Base-by-base conservation (phyloP, 2,329 filamentous ascomycete species). In the Aspergillus transmontanensis region DNA sequence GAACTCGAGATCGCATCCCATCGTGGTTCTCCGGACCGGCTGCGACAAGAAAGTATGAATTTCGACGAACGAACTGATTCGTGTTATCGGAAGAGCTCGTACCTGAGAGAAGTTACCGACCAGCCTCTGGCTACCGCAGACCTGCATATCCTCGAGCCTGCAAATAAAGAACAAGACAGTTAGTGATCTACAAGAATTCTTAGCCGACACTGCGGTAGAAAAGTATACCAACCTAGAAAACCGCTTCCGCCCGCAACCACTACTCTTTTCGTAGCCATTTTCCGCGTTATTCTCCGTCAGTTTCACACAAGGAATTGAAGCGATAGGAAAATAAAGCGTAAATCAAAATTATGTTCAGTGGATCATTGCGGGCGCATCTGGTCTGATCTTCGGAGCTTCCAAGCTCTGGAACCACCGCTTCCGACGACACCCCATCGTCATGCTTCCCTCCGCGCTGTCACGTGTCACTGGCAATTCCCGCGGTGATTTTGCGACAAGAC, bases 211-310 rank as follows among this genome's bases (percentile, higher is more conserved):
- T 12, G 30, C 16, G 36, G 14, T 32, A 43, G 56, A 30, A 46
- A 23, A 41, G 58, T 62, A 64, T 60, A 84, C 75, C 34, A 74
- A 79, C 93, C 93, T 30, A 99, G 81, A 76, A 98, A 99, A 39
- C 95, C 94, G 78, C 92, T 97, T 64, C 94, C 94, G 69, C 95
- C 95, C 69, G 92, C 96, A 60, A 99, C 93, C 48, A 98, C 89
- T 50, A 99, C 84, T 79, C 88, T 90, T 81, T 93, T 97, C 62
- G 87, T 83, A 57, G 85, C 84, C 68, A 85, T 82, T 59, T 84
- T 73, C 4, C 21, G 48, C 60, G 61, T 64, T 63, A 55, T 64
- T 57, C 61, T 66, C 67, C 64, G 46, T 51, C 26, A 12, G 28
- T n/a, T 51, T n/a, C 11, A 51, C n/a, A 2, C 26, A 21, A 28